Evolutionary conservation across 345 rosid genomes (phyloP).

Genomic region (Aurinia saxatilis): DNA sequence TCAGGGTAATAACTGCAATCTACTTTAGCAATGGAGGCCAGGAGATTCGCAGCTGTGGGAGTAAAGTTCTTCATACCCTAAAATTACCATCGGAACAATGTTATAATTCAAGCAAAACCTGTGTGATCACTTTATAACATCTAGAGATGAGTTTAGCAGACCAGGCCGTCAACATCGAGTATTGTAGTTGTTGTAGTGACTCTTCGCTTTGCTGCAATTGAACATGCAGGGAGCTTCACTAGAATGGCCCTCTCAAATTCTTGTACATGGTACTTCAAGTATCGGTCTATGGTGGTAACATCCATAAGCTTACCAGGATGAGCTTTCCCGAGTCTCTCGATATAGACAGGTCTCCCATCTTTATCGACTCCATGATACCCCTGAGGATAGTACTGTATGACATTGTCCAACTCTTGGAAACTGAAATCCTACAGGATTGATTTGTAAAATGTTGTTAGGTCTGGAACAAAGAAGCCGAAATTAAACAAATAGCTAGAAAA

Average conservation of each 20-base stretch:
- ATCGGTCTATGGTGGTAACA: constrained; percentile 70
- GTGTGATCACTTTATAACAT: neutral
- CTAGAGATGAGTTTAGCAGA: constrained; percentile 15
- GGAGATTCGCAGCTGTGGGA: constrained; percentile 71
- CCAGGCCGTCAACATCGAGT: constrained; percentile 87
- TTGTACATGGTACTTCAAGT: constrained; percentile 87
- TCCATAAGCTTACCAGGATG: constrained; percentile 84
- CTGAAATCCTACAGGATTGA: constrained; percentile 48
- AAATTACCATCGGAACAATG: neutral
- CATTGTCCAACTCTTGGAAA: constrained; percentile 85
- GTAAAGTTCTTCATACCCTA: constrained; percentile 89
- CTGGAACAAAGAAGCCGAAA: neutral
- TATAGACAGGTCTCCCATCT: constrained; percentile 87
- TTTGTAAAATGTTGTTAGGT: neutral
- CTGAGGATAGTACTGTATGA: constrained; percentile 76
- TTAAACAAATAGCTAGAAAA: neutral
- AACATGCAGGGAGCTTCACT: constrained; percentile 90
- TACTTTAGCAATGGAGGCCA: constrained; percentile 66
- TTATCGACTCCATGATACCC: constrained; percentile 95
- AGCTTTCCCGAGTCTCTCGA: constrained; percentile 87
- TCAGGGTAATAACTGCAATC: constrained; percentile 86
- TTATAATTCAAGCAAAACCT: neutral
- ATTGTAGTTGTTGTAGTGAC: constrained; percentile 81
- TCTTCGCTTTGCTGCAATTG: constrained; percentile 65
- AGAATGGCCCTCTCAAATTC: constrained; percentile 81